phyloP scores from a whole-genome alignment of 2,329 filamentous ascomycete genomes.

The Cercospora canescens region DNA sequence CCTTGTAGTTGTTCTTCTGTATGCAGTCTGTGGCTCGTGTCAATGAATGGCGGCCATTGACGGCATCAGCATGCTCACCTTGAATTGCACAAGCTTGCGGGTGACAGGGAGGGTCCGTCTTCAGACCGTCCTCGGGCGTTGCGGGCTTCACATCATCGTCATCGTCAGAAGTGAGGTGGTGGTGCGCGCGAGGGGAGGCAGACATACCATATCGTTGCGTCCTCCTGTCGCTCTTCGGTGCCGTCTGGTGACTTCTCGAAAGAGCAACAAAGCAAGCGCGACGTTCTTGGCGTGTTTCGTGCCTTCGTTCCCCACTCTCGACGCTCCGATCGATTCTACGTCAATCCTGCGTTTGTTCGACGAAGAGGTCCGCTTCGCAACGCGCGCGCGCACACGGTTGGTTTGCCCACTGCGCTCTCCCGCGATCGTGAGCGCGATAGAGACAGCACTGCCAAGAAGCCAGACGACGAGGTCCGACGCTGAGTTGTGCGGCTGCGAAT shows the following conservation, averaged over 20 bases:
- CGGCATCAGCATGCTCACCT: constrained; percentile 53
- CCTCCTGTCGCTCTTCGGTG: background rate
- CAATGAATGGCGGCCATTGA: background rate
- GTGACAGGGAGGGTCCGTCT: constrained; percentile 78
- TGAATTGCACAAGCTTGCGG: constrained; percentile 89
- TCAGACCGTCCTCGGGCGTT: constrained; percentile 66
- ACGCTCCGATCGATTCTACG: background rate
- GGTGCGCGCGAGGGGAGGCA: background rate
- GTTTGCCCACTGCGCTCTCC: background rate
- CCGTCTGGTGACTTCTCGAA: background rate
- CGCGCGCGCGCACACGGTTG: background rate
- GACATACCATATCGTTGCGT: constrained; percentile 7
- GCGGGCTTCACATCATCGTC: constrained; percentile 7
- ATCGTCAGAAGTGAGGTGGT: background rate
- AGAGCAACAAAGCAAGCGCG: background rate
- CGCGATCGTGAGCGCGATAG: too few species aligned
- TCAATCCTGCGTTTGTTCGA: background rate
- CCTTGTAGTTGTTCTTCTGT: constrained; percentile 78
- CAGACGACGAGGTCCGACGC: background rate
- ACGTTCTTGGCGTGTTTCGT: background rate
- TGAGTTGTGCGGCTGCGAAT: background rate
- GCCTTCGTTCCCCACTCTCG: background rate
- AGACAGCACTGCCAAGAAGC: background rate
- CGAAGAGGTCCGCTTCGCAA: background rate
- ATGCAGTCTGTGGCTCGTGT: constrained; percentile 58